Evolutionary conservation across 1,139 yeast genomes (phyloP).

Genomic region (Saccharomyces hybrid): DNA sequence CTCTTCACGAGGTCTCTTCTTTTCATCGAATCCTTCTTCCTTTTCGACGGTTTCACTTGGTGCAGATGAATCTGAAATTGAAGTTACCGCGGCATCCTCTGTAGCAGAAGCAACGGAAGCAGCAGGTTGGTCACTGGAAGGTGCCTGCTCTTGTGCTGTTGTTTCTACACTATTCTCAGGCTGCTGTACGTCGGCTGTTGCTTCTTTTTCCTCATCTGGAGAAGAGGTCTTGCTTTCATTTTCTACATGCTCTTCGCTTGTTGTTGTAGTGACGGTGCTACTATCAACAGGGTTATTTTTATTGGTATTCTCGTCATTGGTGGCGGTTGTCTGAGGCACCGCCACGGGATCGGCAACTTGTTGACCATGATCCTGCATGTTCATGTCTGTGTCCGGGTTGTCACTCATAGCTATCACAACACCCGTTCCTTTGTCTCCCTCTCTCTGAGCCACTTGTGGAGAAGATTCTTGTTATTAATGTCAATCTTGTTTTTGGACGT

Average conservation of each 20-base stretch:
- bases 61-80: not conserved
- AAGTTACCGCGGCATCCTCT: not conserved
- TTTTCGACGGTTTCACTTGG: not conserved
- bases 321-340: not conserved
- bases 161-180: not conserved
- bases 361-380: not conserved
- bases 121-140: not conserved
- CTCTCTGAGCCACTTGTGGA: not conserved
- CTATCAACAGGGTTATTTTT: not conserved
- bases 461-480: not conserved
- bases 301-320: not conserved
- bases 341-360: not conserved
- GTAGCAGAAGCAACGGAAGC: not conserved
- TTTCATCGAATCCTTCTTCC: not conserved
- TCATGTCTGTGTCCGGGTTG: not conserved
- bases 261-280: not conserved
- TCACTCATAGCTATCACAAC: not conserved
- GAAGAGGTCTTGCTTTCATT: not conserved
- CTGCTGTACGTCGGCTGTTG: not conserved
- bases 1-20: conserved; percentile 4
- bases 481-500: not conserved
- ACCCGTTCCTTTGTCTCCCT: not conserved
- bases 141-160: not conserved
- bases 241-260: not conserved
- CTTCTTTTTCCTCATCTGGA: not conserved